Evolutionary conservation across 371 early-diverging fungal genomes (phyloP), one percentile per base, ranked within the genome.

Genomic region (Lichtheimia corymbifera): DNA sequence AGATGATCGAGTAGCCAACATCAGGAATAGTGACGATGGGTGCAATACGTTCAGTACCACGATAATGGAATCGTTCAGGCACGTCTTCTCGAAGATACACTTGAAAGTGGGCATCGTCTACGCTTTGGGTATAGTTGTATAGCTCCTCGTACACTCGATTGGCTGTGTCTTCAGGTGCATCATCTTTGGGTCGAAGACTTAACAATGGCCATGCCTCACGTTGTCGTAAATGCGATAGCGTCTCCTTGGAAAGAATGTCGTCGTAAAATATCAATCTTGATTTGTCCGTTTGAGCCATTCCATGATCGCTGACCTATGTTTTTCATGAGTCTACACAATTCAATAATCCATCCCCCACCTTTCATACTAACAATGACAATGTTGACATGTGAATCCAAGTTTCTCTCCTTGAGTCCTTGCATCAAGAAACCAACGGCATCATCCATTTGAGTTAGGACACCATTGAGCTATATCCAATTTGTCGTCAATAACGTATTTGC

Each of bases 281-380:
- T 52, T 82, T 70, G n/a, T 79, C 64, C 5, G 72, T 66, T 14
- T 72, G 67, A 6, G 93, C 81, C 97, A 97, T 97, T 1, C 98
- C 97, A 61, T 97, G 98, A 70, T 97, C 97, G 60, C 94, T 86
- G n/a, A 83, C 83, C 77, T 74, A 64, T 5, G 14, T 2, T 4
- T 15, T 5, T 7, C 14, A 25, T 15, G 28, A 28, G 28, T 28
- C 7, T 7, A 11, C 15, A 47, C 7, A 11, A 7, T 4, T 5
- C 18, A 5, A 22, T 43, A 6, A 17, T 9, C 0, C 14, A 28
- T 22, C 3, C 30, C 41, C 30, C 41, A 41, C 0, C 6, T 27
- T 9, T 35, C 25, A 35, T 45, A 55, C 68, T 87, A 57, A 95
- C 93, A 22, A 97, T 67, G n/a, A 97, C 79, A 14, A 95, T 55